Percentiles rank a stretch among this genome's conserved stretches.
These are phyloP conservation scores for Pezicula carpinea DNA, from an alignment of 2,329 filamentous ascomycete genomes.

Conservation along the genomic window DNA sequence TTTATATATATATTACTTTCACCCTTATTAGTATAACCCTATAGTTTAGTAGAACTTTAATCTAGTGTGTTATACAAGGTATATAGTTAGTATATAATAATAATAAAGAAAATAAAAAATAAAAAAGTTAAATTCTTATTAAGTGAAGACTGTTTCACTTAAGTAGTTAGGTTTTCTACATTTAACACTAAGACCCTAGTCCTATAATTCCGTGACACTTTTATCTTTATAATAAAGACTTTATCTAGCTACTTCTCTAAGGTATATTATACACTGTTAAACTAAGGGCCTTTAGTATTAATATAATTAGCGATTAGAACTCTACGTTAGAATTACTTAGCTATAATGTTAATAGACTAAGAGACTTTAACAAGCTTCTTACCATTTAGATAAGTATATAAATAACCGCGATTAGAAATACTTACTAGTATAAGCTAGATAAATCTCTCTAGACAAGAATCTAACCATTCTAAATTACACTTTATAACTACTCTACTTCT, in stretches of 20 bases:
- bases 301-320: conserved; percentile 6
- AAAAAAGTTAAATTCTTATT: no score
- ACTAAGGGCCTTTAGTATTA: conserved; percentile 50
- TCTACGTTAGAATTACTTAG: neutral
- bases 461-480: conserved; percentile 40
- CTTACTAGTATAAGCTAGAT: conserved; percentile 29
- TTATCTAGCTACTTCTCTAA: conserved; percentile 48
- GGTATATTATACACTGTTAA: conserved; percentile 58
- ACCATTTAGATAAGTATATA: conserved; percentile 21
- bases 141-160: no score
- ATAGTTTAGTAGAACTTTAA: no score
- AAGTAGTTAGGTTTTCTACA: no score
- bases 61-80: no score
- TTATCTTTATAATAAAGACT: no score
- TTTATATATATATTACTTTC: no score
- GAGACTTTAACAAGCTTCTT: neutral
- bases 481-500: conserved; percentile 35
- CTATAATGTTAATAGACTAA: neutral
- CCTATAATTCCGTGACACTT: no score
- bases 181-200: no score
- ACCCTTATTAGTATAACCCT: no score
- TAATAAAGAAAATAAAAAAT: no score
- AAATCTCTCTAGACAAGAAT: conserved; percentile 32
- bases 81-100: no score
- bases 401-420: conserved; percentile 23